Evolutionary conservation across 108 stramenopile genomes (phyloP), one percentile per base, ranked within the genome.

Genomic region (Skeletonema menzelii): DNA sequence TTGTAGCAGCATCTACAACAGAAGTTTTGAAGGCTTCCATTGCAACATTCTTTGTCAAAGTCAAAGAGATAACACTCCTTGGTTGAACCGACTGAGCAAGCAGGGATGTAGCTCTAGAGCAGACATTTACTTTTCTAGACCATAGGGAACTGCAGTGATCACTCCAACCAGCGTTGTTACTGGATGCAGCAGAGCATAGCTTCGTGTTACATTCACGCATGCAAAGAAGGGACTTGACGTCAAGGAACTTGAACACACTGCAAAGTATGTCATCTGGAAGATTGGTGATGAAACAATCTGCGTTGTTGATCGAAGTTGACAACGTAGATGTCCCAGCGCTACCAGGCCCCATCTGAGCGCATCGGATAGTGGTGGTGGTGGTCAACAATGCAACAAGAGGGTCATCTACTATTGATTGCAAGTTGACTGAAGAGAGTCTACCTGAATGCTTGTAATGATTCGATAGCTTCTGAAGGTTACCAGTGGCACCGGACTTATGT

Each of bases 91-190:
- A 27, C 35, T 15, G 11, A 20, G 63, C 59, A 10, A 76, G 58
- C 17, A 70, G 64, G 17, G 22, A 49, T 35, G 37, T 74, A 6
- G 88, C 86, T 13, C 59, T 56, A n/a, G 35, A 24, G 20, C 70
- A 65, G 10, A 92, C 87, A 53, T 85, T 81, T 22, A 84, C 68
- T 57, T 92, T 92, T 13, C 37, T 26, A 8, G 70, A 61, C 91
- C 91, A 92, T 5, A 92, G 59, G 10, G 15, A 42, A 8, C 14
- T 67, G 65, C 91, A 92, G 22, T 82, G 79, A 59, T 75, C 46
- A n/a, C 63, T 75, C 91, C 91, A 92, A 24, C 90, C 90, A 2
- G 87, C 84, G 46, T 55, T 65, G 56, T 79, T 78, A 27, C 57
- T 58, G 2, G 79, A 78, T 22, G 80, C 76, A 27, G 85, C 40